Base-by-base conservation (phyloP, 2,329 filamentous ascomycete genomes). In the Apiospora malaysiana region DNA sequence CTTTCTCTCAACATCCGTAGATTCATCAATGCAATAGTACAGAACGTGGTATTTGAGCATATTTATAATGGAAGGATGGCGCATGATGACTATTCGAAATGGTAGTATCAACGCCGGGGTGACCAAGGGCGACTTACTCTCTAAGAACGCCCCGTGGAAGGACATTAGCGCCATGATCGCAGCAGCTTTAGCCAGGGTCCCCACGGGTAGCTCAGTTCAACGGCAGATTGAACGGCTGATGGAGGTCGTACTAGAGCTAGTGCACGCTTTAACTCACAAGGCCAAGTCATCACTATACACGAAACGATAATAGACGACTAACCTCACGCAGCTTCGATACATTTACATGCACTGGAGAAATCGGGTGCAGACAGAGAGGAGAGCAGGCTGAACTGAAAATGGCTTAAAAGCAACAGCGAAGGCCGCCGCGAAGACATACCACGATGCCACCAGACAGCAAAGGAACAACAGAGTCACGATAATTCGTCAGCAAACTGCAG, bases 41-140 rank as follows among this genome's bases (percentile, higher is more conserved):
- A n/a, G n/a, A n/a, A n/a, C n/a, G n/a, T n/a, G n/a, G n/a, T n/a
- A n/a, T n/a, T n/a, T n/a, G n/a, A n/a, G n/a, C n/a, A n/a, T n/a
- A n/a, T n/a, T n/a, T n/a, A n/a, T n/a, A n/a, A n/a, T n/a, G n/a
- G n/a, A n/a, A n/a, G n/a, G n/a, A n/a, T n/a, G n/a, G n/a, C n/a
- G n/a, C n/a, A n/a, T n/a, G n/a, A n/a, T n/a, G n/a, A n/a, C n/a
- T 76, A 1, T 81, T 81, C 67, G 72, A 81, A 67, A 69, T 74
- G 32, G 51, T 56, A 47, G 32, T 65, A 70, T 7, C 69, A 51
- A n/a, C 63, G 12, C 51, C 71, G 18, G 56, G n/a, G n/a, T 68
- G 65, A 59, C 32, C 16, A 65, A 69, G 66, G 73, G 69, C 70
- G 71, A 66, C 72, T 76, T 76, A 12, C 73, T 76, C 1, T 72